Evolutionary conservation across 1,284 basidiomycete species (phyloP).

Genomic region (Coriolopsis trogii): DNA sequence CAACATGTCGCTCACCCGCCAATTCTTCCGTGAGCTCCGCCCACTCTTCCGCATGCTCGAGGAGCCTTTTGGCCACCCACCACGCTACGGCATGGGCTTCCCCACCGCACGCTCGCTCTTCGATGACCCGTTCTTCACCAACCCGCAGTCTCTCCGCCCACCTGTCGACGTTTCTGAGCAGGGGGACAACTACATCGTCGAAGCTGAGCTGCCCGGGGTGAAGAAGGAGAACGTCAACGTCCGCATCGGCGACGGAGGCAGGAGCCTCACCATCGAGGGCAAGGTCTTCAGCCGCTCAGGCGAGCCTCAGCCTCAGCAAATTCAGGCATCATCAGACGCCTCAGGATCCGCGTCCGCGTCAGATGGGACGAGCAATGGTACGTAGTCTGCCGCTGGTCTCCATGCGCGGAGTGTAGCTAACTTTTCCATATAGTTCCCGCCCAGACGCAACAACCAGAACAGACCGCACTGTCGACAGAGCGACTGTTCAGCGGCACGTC

Average conservation of each 20-base stretch:
- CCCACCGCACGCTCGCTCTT: slow-evolving; percentile 40
- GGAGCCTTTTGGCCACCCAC: slow-evolving; percentile 56
- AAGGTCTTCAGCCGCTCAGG: slow-evolving; percentile 43
- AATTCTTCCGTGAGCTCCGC: slow-evolving; percentile 70
- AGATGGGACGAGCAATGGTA: slow-evolving; percentile 36
- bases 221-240: slow-evolving; percentile 78
- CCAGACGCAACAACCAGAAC: slow-evolving; percentile 32
- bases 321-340: neutral
- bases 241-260: slow-evolving; percentile 67
- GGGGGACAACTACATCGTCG: slow-evolving; percentile 64
- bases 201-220: slow-evolving; percentile 79
- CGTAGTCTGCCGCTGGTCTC: too few species aligned
- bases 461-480: slow-evolving; percentile 55
- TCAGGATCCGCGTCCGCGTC: slow-evolving; percentile 20
- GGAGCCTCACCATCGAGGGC: slow-evolving; percentile 74
- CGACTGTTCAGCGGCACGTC: slow-evolving; percentile 57
- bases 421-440: slow-evolving; percentile 31
- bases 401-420: neutral
- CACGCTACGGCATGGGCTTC: slow-evolving; percentile 35
- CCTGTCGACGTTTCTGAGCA: slow-evolving; percentile 70
- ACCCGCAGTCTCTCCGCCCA: slow-evolving; percentile 44
- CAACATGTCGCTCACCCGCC: slow-evolving; percentile 44
- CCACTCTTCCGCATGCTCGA: slow-evolving; percentile 75
- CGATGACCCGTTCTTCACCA: slow-evolving; percentile 54
- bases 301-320: slow-evolving; percentile 4